Conservation (phyloP, 768 basidiomycete species). For the Serendipita sp. region DNA sequence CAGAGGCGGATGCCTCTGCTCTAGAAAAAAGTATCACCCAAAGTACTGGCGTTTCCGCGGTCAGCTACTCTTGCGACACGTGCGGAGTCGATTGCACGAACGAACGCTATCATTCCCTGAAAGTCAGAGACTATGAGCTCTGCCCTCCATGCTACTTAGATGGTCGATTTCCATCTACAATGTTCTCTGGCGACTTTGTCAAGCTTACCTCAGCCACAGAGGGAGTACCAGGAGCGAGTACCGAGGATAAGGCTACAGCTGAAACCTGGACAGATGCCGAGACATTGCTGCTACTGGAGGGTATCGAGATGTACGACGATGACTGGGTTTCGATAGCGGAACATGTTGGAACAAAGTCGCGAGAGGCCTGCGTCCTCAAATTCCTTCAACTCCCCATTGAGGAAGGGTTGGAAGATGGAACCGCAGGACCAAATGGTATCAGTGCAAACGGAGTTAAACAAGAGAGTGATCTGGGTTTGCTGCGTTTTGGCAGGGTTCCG, state of each 20-base stretch:
- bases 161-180: constrained; percentile 87
- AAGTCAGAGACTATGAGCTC: constrained; percentile 79
- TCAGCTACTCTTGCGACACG: constrained; percentile 70
- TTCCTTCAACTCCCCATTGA: constrained; percentile 96
- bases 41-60: constrained; percentile 23
- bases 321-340: constrained; percentile 89
- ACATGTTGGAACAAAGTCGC: constrained; percentile 79
- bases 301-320: constrained; percentile 94
- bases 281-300: constrained; percentile 76
- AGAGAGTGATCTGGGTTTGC: constrained; percentile 60
- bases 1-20: constrained; percentile 46
- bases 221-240: constrained; percentile 7
- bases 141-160: constrained; percentile 89
- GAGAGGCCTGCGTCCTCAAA: constrained; percentile 89
- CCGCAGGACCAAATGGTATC: not conserved
- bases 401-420: constrained; percentile 48
- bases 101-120: constrained; percentile 81
- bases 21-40: constrained; percentile 29
- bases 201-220: constrained; percentile 39
- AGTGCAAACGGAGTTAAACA: constrained; percentile 29
- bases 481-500: constrained; percentile 57
- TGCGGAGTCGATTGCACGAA: constrained; percentile 88
- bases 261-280: constrained; percentile 87
- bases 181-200: constrained; percentile 97
- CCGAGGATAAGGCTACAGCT: constrained; percentile 18